Conservation (phyloP, 2,329 filamentous ascomycete genomes). For the Exophiala sideris region DNA sequence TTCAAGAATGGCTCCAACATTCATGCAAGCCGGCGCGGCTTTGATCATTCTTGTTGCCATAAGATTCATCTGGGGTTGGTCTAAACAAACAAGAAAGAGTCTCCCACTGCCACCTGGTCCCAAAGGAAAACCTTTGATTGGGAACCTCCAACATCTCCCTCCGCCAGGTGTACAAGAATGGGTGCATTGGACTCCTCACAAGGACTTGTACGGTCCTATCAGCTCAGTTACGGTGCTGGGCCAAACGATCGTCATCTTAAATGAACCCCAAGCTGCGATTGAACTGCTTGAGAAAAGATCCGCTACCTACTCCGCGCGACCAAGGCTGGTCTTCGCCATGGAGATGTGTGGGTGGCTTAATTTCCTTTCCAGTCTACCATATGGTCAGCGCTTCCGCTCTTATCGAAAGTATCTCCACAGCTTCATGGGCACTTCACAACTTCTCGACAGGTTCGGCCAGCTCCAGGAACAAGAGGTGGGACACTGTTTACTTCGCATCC, state of each 20-base stretch:
- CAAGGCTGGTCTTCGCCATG: constrained; percentile 33
- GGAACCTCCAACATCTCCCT: constrained; percentile 51
- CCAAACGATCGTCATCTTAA: constrained; percentile 37
- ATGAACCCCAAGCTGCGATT: constrained; percentile 32
- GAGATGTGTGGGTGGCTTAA: constrained; percentile 45
- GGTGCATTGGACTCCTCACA: constrained; percentile 44
- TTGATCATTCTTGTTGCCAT: not conserved
- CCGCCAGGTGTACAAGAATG: constrained; percentile 37
- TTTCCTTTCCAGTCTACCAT: constrained; percentile 34
- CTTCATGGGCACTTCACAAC: constrained; percentile 44
- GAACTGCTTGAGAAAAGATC: constrained; percentile 39
- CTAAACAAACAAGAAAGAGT: not conserved
- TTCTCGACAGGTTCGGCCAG: constrained; percentile 39
- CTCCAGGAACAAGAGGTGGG: constrained; percentile 46
- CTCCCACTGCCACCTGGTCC: constrained; percentile 49
- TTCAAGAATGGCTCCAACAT: too few relatives aligned
- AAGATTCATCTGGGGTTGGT: not conserved
- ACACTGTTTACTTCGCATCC: constrained; percentile 43
- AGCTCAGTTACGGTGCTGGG: constrained; percentile 39
- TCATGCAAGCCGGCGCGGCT: too few relatives aligned
- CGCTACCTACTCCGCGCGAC: constrained; percentile 32
- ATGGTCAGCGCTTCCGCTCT: constrained; percentile 38
- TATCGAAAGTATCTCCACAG: constrained; percentile 47
- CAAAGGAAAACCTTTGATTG: constrained; percentile 46
- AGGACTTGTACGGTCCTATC: constrained; percentile 40